Evolutionary conservation across 2,329 filamentous ascomycete genomes (phyloP).

Genomic region (Canariomyces notabilis): DNA sequence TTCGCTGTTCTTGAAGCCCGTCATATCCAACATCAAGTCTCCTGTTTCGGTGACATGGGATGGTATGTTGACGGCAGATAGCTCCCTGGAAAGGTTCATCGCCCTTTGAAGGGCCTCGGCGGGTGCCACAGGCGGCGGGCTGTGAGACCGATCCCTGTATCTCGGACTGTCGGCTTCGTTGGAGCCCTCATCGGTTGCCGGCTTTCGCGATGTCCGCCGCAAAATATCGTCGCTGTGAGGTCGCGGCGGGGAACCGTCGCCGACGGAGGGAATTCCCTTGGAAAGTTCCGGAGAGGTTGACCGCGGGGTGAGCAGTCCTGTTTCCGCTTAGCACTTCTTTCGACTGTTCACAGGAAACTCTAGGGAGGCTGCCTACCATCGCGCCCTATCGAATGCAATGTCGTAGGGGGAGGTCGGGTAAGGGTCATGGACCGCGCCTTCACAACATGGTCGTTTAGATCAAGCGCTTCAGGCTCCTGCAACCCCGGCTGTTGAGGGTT

Average conservation of each 20-base stretch:
- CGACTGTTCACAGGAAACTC: neutral
- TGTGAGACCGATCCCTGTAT: constrained; percentile 60
- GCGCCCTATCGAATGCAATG: constrained; percentile 36
- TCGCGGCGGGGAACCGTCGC: constrained; percentile 47
- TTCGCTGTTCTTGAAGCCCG: constrained; percentile 89
- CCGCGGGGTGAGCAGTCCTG: constrained; percentile 48
- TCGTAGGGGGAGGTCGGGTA: constrained; percentile 41
- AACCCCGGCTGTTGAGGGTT: constrained; percentile 45
- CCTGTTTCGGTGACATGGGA: constrained; percentile 87
- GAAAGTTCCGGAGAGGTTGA: constrained; percentile 49
- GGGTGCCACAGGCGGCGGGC: constrained; percentile 66
- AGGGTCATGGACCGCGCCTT: constrained; percentile 36
- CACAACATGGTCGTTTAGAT: constrained; percentile 49
- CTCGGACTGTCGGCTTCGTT: constrained; percentile 35
- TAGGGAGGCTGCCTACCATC: constrained; percentile 27
- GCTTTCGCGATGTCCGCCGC: constrained; percentile 40
- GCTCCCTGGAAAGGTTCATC: constrained; percentile 75
- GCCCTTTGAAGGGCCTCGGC: constrained; percentile 79
- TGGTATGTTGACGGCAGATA: constrained; percentile 86
- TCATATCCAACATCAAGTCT: constrained; percentile 97
- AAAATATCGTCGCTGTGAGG: constrained; percentile 53
- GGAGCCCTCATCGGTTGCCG: constrained; percentile 33
- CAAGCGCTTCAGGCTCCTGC: constrained; percentile 65
- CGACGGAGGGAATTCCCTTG: constrained; percentile 41
- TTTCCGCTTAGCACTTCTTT: constrained; percentile 15